Evolutionary conservation across 164 flowering plant species (phyloP).

Genomic region (Vitis cinerea): DNA sequence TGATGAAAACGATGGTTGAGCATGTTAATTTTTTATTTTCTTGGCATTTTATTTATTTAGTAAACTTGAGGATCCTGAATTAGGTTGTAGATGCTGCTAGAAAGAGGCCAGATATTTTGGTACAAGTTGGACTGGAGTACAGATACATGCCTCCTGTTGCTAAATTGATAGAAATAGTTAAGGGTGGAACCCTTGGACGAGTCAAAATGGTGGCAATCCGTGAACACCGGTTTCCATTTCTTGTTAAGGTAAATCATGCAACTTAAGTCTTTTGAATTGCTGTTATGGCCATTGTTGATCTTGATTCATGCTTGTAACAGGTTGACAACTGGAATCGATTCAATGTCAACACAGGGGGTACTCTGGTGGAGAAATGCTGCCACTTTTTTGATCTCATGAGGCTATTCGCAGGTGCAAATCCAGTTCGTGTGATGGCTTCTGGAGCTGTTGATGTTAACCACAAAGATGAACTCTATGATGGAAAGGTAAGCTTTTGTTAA

Average conservation of each 20-base stretch:
- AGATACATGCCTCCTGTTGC: conserved; percentile 99
- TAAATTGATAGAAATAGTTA: conserved; percentile 73
- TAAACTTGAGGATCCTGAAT: background rate
- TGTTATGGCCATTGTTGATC: background rate
- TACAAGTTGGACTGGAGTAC: conserved; percentile 96
- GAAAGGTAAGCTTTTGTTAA: conserved; percentile 50
- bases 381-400: conserved; percentile 98
- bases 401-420: conserved; percentile 79
- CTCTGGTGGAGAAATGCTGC: conserved; percentile 98
- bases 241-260: conserved; percentile 67
- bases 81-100: conserved; percentile 82
- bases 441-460: conserved; percentile 95
- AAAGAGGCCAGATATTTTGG: conserved; percentile 71
- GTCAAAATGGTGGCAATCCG: conserved; percentile 92
- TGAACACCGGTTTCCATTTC: conserved; percentile 92
- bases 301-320: conserved; percentile 31
- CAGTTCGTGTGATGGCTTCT: conserved; percentile 96
- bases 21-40: too few relatives aligned
- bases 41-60: background rate
- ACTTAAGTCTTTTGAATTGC: conserved; percentile 2
- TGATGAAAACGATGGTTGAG: too few relatives aligned
- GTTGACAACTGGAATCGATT: conserved; percentile 95
- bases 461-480: conserved; percentile 93
- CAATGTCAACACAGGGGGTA: conserved; percentile 87
- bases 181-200: conserved; percentile 65